These are phyloP conservation scores for Cucumis hystrix DNA, from an alignment of 306 rosid genomes.

Conservation along the genomic window DNA sequence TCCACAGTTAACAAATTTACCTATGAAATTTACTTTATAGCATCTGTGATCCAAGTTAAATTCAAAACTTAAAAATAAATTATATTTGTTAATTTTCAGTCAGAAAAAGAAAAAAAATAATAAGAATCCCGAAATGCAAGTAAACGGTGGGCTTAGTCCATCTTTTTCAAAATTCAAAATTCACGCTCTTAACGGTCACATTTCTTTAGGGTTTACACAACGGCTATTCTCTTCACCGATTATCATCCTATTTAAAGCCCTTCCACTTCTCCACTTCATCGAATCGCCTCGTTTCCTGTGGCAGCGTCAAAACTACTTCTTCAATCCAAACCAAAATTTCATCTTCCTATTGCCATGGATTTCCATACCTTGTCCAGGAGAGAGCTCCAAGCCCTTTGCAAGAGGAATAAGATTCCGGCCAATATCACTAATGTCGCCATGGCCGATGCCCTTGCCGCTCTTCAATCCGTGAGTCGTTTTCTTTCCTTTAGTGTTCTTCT, in stretches of 20 bases:
- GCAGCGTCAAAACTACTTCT: background rate
- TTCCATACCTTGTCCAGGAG: conserved; percentile 64
- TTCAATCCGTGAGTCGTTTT: conserved; percentile 24
- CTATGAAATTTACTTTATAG: too few species aligned
- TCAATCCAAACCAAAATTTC: background rate
- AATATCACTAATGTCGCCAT: conserved; percentile 73
- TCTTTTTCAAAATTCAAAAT: conserved; percentile 18
- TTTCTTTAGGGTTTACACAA: conserved; percentile 25
- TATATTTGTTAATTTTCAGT: too few species aligned
- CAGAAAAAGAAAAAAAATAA: background rate
- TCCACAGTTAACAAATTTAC: too few species aligned
- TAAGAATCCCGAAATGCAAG: background rate
- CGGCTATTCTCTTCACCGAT: background rate
- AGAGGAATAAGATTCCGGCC: conserved; percentile 87
- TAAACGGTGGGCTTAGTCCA: background rate
- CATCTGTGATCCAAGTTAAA: too few species aligned
- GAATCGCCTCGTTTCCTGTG: background rate
- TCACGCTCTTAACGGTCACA: conserved; percentile 26
- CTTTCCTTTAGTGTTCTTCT: background rate
- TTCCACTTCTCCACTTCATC: background rate
- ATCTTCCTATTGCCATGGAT: conserved; percentile 32
- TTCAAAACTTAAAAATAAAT: too few species aligned
- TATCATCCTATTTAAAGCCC: conserved; percentile 5
- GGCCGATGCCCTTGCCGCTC: conserved; percentile 68
- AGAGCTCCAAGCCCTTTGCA: conserved; percentile 75